Base-by-base conservation (phyloP, 2,329 filamentous ascomycete species). In the Colletotrichum siamense region DNA sequence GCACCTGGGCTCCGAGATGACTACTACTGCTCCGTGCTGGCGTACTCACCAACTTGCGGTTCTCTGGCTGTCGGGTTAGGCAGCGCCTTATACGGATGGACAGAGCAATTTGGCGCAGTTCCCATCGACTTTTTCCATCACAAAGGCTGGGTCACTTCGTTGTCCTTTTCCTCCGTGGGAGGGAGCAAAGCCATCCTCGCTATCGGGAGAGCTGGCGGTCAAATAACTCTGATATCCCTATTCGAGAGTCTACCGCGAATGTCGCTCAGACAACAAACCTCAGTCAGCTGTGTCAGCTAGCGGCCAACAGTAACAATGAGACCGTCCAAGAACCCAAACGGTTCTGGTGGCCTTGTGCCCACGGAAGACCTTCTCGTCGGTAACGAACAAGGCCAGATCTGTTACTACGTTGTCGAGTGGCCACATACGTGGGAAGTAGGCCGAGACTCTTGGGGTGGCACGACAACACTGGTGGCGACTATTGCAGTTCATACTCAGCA, bases 391-490 rank as follows among this genome's bases (percentile, higher is more conserved):
- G 97, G 97, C 0, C 92, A 93, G 73, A 87, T 99, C 5, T 97
- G 95, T 84, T 96, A 98, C 82, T 99, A 98, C 85, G 91, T 94
- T 2, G 88, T 99, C 10, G 96, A 99, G 83, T 99, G 96, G 96
- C 91, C 92, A 6, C 86, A 89, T 66, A 85, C 89, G 55, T 92
- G 89, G 86, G 92, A 95, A 80, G 88, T 95, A 9, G 84, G 86
- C 69, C 86, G 87, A 8, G 91, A 94, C 81, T 91, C 90, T 67
- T 98, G 95, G 95, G 90, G 92, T 34, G 96, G 96, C 16, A 90
- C 92, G 39, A 93, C 98, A 87, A 95, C 91, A 3, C 88, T 98
- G 28, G 87, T 98, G 68, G 93, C 94, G 26, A 93, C 93, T 78
- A 93, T 99, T 79, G 90, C 90, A 36, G 92, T 95, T 9, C 96